Evolutionary conservation across 768 basidiomycete genomes (phyloP).

Genomic region (Termitomyces sp.): DNA sequence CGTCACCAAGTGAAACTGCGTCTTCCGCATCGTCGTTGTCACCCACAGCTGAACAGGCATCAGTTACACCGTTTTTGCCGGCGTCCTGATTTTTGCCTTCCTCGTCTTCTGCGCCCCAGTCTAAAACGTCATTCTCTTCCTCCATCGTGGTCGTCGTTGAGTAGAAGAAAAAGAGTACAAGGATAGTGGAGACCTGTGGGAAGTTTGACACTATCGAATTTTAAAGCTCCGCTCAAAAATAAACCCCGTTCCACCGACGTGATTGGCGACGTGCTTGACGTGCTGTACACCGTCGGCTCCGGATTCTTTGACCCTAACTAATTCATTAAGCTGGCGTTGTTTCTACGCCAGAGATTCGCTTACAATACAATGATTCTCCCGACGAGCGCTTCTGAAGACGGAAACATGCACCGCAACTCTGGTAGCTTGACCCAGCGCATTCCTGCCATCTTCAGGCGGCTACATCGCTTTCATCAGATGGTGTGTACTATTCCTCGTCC

Average conservation of each 20-base stretch:
- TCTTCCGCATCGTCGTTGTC: constrained; percentile 48
- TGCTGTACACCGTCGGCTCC: constrained; percentile 1
- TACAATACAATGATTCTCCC: constrained; percentile 35
- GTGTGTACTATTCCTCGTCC: constrained; percentile 29
- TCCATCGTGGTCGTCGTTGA: constrained; percentile 35
- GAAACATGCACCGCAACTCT: constrained; percentile 25
- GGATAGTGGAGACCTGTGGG: constrained; percentile 4
- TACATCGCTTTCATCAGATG: constrained; percentile 86
- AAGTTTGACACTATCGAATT: constrained; percentile 8
- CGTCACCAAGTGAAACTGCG: constrained; percentile 67
- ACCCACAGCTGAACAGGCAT: constrained; percentile 21
- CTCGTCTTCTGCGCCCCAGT: constrained; percentile 56
- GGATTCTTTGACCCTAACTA: background rate
- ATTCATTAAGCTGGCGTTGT: constrained; percentile 28
- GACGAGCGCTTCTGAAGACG: constrained; percentile 35
- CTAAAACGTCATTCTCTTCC: constrained; percentile 63
- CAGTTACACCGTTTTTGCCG: constrained; percentile 14
- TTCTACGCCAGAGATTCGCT: constrained; percentile 27
- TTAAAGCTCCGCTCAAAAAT: constrained; percentile 14
- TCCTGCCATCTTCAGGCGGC: constrained; percentile 73
- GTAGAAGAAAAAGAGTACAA: constrained; percentile 13
- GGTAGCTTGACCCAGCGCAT: constrained; percentile 47
- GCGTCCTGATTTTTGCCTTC: constrained; percentile 24
- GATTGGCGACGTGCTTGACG: constrained; percentile 10
- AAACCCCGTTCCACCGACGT: constrained; percentile 11